Evolutionary conservation across 1,284 basidiomycete genomes (phyloP).

Genomic region (Cutaneotrichosporon sp.): DNA sequence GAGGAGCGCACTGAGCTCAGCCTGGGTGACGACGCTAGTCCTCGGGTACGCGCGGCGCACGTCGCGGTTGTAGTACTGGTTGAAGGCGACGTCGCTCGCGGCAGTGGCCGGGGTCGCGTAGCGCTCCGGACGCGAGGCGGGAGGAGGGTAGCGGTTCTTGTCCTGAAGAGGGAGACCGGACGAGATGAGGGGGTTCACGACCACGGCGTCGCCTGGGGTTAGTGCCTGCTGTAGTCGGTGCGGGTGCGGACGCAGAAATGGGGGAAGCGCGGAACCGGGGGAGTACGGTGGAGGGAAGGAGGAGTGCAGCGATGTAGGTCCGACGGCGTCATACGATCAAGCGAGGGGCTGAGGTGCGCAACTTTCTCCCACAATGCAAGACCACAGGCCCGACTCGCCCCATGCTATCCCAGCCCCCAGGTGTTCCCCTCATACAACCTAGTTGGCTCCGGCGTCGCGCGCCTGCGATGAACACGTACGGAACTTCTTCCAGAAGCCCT

Average conservation of each 20-base stretch:
- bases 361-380: too few relatives aligned
- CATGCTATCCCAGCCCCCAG: neutral
- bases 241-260: slow-evolving; percentile 52
- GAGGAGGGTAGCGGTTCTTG: slow-evolving; percentile 77
- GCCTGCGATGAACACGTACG: slow-evolving; percentile 58
- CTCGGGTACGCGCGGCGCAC: slow-evolving; percentile 84
- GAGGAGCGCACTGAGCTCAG: slow-evolving; percentile 74
- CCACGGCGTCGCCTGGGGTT: slow-evolving; percentile 30
- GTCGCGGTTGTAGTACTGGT: slow-evolving; percentile 85
- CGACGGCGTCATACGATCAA: too few relatives aligned
- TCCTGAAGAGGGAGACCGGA: slow-evolving; percentile 78
- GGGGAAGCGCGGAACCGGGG: slow-evolving; percentile 56
- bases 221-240: slow-evolving; percentile 55
- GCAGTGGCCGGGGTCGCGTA: slow-evolving; percentile 84
- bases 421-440: neutral
- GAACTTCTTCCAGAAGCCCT: slow-evolving; percentile 89
- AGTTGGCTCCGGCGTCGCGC: neutral
- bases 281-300: neutral
- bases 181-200: slow-evolving; percentile 83
- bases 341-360: too few relatives aligned
- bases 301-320: too few relatives aligned
- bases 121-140: slow-evolving; percentile 78
- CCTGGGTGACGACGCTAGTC: slow-evolving; percentile 77
- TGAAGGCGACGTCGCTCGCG: slow-evolving; percentile 59
- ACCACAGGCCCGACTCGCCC: neutral